These are phyloP conservation scores for Fonsecaea monophora DNA, from an alignment of 2,329 filamentous ascomycete genomes.

Conservation along the genomic window DNA sequence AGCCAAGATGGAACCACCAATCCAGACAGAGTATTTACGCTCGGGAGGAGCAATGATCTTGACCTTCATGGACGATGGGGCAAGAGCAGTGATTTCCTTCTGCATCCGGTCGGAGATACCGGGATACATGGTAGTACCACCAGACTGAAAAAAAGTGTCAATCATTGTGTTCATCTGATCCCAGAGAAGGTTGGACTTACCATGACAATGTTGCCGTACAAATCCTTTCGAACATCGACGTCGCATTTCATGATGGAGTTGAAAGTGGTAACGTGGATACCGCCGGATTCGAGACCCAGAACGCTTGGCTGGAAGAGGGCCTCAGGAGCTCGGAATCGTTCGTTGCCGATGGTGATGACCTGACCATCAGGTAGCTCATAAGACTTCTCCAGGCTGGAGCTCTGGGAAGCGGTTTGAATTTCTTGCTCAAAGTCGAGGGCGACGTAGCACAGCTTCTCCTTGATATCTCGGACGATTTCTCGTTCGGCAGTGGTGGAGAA, in stretches of 20 bases:
- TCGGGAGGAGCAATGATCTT: conserved; percentile 99
- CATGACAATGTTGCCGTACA: conserved; percentile 99
- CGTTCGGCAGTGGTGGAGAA: conserved; percentile 99
- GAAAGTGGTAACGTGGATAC: conserved; percentile 99
- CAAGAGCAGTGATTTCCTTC: conserved; percentile 99
- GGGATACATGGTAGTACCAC: conserved; percentile 99
- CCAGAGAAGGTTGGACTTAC: conserved; percentile 64
- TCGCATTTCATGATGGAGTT: conserved; percentile 99
- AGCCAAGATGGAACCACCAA: conserved; percentile 99
- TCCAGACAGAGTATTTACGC: conserved; percentile 99
- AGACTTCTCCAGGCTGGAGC: conserved; percentile 98
- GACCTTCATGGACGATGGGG: conserved; percentile 99
- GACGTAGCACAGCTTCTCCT: conserved; percentile 99
- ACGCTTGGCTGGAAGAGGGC: conserved; percentile 99
- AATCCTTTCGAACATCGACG: conserved; percentile 99
- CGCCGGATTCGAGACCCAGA: conserved; percentile 95
- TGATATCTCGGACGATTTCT: conserved; percentile 99
- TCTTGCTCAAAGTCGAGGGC: conserved; percentile 99
- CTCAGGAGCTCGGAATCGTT: conserved; percentile 99
- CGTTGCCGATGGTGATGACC: conserved; percentile 99
- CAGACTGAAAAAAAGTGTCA: conserved; percentile 69
- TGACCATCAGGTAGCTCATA: conserved; percentile 99
- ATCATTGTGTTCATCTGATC: conserved; percentile 27
- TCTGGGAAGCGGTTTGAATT: conserved; percentile 99
- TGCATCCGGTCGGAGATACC: conserved; percentile 99